Evolutionary conservation across 805 yeast species (phyloP), one percentile per base, ranked within the genome.

Genomic region (Ogataea philodendri): DNA sequence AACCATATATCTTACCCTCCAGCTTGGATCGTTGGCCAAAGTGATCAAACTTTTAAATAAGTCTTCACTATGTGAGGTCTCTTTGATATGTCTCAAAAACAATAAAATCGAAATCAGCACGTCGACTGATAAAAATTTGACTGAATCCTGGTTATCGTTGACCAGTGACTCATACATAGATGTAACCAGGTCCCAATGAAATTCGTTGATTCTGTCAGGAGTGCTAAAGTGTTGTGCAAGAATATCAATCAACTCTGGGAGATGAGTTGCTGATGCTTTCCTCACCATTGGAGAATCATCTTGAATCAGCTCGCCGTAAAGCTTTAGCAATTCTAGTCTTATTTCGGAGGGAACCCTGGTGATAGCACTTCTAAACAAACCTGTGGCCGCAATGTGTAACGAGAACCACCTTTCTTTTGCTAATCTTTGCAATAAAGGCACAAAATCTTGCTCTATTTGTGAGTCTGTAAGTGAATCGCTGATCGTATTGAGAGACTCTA

Each of bases 261-360:
- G 72, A 53, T 83, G 76, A 26, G 77, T 76, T 5, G 95, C 97
- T 10, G 97, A 94, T 7, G 96, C 84, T 57, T 97, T 81, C 62
- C 96, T 80, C 14, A 93, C 97, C 96, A 93, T 88, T 43, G 99
- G 98, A 13, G 95, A 85, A 41, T 93, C 98, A 60, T 93, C 97
- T 46, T 74, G 75, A 31, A 84, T 76, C 48, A 93, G 69, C 48
- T 79, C 83, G 41, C 76, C 68, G 60, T 81, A 90, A 27, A 81
- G 63, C 25, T 72, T 69, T 44, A 88, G 69, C 41, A 93, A 67
- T 32, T 78, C 80, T 26, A 70, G 71, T 58, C 90, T 70, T 26
- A 69, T 60, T 2, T 63, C 58, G 11, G 74, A 66, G 44, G 74
- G 71, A 7, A 82, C 84, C 48, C 78, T 71, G 24, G 69, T 65